A percentile compares a stretch with the other conserved stretches of the same genome.
These are phyloP conservation scores for Agrocybe chaxingu DNA, from an alignment of 768 basidiomycete genomes.

Conservation along the genomic window DNA sequence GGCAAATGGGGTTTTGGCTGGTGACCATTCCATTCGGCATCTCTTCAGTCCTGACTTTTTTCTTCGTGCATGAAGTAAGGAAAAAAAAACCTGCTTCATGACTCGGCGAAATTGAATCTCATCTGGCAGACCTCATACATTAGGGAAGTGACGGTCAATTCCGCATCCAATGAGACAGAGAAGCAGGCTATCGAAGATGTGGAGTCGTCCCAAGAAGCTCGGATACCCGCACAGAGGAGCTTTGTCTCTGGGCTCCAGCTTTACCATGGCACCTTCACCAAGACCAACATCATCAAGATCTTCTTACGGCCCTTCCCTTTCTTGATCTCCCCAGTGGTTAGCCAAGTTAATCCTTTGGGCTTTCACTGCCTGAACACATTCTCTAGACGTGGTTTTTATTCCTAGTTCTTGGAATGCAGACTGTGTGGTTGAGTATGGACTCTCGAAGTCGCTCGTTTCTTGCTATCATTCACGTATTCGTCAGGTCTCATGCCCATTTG, in stretches of 20 bases:
- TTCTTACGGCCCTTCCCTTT: slow-evolving; percentile 41
- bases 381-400: slow-evolving; percentile 34
- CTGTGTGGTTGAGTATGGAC: slow-evolving; percentile 38
- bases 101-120: background rate
- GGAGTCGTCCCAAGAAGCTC: slow-evolving; percentile 5
- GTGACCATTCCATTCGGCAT: slow-evolving; percentile 40
- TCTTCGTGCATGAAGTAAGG: slow-evolving; percentile 41
- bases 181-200: slow-evolving; percentile 17
- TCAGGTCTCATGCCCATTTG: slow-evolving; percentile 39
- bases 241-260: slow-evolving; percentile 33
- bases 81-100: background rate
- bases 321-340: slow-evolving; percentile 37
- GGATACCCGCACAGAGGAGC: slow-evolving; percentile 16
- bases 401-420: slow-evolving; percentile 37
- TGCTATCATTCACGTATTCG: background rate
- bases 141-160: slow-evolving; percentile 8
- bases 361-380: background rate
- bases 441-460: background rate
- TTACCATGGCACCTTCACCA: slow-evolving; percentile 34
- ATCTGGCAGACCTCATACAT: slow-evolving; percentile 31
- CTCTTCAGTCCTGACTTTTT: slow-evolving; percentile 32
- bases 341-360: slow-evolving; percentile 9
- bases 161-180: slow-evolving; percentile 2
- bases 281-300: slow-evolving; percentile 30
- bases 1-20: slow-evolving; percentile 47